These are phyloP conservation scores for Monilinia polystroma DNA, from an alignment of 2,329 filamentous ascomycete species.

Conservation along the genomic window DNA sequence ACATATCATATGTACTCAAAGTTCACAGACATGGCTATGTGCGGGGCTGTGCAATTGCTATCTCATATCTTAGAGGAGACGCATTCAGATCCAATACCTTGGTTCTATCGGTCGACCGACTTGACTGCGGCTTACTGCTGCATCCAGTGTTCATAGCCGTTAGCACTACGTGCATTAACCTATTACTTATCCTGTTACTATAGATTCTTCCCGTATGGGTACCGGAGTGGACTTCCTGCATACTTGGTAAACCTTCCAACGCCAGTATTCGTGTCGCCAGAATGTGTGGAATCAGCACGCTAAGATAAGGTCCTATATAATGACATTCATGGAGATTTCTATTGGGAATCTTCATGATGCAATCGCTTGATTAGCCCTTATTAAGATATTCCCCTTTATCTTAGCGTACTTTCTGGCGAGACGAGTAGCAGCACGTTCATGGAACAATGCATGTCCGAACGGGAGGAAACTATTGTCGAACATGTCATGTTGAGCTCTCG, in stretches of 20 bases:
- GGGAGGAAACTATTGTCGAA: constrained; percentile 8
- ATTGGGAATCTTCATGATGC: too few species aligned
- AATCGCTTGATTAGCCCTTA: too few species aligned
- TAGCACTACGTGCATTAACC: not conserved
- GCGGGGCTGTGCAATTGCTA: not conserved
- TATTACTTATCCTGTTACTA: not conserved
- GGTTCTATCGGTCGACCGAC: not conserved
- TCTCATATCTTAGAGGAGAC: not conserved
- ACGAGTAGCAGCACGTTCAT: not conserved
- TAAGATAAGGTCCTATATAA: too few species aligned
- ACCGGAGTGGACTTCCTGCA: not conserved
- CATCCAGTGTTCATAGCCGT: not conserved
- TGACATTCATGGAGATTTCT: too few species aligned
- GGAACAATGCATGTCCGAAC: not conserved
- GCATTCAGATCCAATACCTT: not conserved
- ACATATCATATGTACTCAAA: not conserved
- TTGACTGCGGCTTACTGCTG: not conserved
- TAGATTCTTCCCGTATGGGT: not conserved
- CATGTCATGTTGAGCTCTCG: too few species aligned
- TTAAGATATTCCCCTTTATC: too few species aligned
- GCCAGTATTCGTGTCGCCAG: too few species aligned
- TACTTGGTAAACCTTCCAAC: not conserved
- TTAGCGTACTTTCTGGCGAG: too few species aligned
- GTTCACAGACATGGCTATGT: not conserved
- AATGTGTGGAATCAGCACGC: too few species aligned